Conservation (phyloP, 2,329 filamentous ascomycete genomes). For the Penicillium sp. region DNA sequence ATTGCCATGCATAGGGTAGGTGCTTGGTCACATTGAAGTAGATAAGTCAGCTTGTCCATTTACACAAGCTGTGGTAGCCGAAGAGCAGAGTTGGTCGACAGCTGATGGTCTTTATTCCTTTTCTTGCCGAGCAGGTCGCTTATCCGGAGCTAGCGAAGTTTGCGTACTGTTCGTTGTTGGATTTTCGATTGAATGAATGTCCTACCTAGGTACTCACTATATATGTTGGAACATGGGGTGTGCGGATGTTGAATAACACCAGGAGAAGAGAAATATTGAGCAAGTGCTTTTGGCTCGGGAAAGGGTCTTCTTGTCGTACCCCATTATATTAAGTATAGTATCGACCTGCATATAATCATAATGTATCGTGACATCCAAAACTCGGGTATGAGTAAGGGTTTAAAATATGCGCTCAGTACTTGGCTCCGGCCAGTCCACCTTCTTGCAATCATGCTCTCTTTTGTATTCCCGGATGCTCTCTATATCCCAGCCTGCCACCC, state of each 20-base stretch:
- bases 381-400: neutral
- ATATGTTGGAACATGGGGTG: neutral
- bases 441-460: constrained; percentile 25
- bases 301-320: neutral
- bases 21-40: too few relatives aligned
- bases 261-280: neutral
- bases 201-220: neutral
- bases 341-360: neutral
- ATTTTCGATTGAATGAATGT: too few relatives aligned
- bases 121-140: too few relatives aligned
- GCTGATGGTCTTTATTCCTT: too few relatives aligned
- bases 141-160: too few relatives aligned
- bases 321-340: neutral
- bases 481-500: constrained; percentile 35
- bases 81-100: too few relatives aligned
- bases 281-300: neutral
- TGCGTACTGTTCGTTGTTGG: too few relatives aligned
- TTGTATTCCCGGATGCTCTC: constrained; percentile 31
- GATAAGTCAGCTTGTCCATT: too few relatives aligned
- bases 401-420: constrained; percentile 20
- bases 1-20: too few relatives aligned
- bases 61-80: too few relatives aligned
- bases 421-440: constrained; percentile 18
- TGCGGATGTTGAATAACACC: neutral
- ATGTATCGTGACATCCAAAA: neutral